Base-by-base conservation (phyloP, 176 grass and related monocot genomes). In the Ampelocalamus luodianensis region DNA sequence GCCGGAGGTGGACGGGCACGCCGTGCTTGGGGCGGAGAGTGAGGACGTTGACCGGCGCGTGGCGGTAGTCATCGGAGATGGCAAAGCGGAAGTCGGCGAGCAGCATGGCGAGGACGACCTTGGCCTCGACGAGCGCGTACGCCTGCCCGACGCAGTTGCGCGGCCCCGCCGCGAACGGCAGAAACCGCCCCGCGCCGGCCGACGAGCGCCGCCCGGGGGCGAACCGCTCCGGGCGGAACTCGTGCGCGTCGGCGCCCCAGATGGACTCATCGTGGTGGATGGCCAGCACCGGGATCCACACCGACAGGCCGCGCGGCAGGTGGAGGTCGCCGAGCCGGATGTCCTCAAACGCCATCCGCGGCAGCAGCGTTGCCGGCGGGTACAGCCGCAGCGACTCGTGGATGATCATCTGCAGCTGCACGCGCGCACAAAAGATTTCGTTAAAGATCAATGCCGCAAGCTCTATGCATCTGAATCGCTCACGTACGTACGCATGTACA, bases 371-470 rank as follows among this genome's bases (percentile, higher is more conserved):
- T 63, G 86, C 93, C 61, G 93, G 93, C 8, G 93, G 93, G 40
- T 95, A 95, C 24, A 95, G 80, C 80, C 93, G 75, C 68, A 95
- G 74, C 15, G 93, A 85, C 80, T 95, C 93, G 43, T 98, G 89
- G 58, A 98, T 98, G 76, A 98, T 93, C 96, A 95, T 98, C 42
- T 95, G 93, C 8, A 97, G 92, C 95, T 97, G 88, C 84, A 80
- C 13, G 6, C 10, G 13, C 2, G 14, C 12, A 69, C 5, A 22
- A 12, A 27, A 64, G 29, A 58, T 37, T 39, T n/a, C 10, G 27
- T 12, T 3, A 36, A 46, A 6, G 38, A 29, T 45, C 58, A 78
- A 29, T 62, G 55, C n/a, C n/a, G n/a, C 42, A 14, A 49, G 43
- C n/a, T 62, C 24, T 14, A 26, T 13, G 59, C 23, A n/a, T 58